Evolutionary conservation across 2,329 filamentous ascomycete species (phyloP).

Genomic region (Botryosphaeria dothidea): DNA sequence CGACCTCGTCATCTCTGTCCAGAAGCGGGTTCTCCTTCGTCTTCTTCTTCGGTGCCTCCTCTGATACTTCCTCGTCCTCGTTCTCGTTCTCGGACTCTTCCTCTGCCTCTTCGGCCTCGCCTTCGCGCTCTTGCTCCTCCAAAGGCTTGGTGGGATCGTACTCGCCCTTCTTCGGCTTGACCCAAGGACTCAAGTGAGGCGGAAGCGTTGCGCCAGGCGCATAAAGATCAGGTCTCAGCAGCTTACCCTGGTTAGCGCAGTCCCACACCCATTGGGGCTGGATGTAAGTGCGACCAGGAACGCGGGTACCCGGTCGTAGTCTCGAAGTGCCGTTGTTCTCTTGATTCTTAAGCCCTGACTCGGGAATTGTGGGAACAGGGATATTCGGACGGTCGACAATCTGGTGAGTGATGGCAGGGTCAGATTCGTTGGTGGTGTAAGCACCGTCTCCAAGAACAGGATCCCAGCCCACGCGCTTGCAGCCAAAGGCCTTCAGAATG

Average conservation of each 20-base stretch:
- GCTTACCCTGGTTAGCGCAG: constrained; percentile 85
- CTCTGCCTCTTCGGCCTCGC: constrained; percentile 73
- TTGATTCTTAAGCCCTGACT: constrained; percentile 48
- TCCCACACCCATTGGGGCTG: constrained; percentile 99
- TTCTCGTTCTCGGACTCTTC: constrained; percentile 52
- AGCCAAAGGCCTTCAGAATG: constrained; percentile 88
- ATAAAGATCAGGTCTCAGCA: constrained; percentile 85
- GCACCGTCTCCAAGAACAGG: constrained; percentile 85
- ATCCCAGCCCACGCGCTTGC: constrained; percentile 95
- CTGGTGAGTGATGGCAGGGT: constrained; percentile 91
- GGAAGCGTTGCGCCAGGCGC: constrained; percentile 86
- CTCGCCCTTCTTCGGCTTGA: constrained; percentile 79
- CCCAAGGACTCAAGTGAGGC: constrained; percentile 94
- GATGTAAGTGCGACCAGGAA: constrained; percentile 89
- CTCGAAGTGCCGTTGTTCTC: constrained; percentile 11
- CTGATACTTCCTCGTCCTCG: constrained; percentile 43
- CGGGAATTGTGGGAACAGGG: constrained; percentile 38
- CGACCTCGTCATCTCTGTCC: constrained; percentile 44
- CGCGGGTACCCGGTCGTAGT: constrained; percentile 57
- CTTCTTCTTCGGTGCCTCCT: constrained; percentile 37
- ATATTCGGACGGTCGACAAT: constrained; percentile 87
- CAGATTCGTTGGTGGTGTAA: constrained; percentile 85
- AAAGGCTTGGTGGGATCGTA: constrained; percentile 89
- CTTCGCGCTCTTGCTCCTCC: constrained; percentile 84
- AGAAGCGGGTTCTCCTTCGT: constrained; percentile 30